Evolutionary conservation across 2,329 filamentous ascomycete species (phyloP), one percentile per base, ranked within the genome.

Genomic region (Penicillium sp.): DNA sequence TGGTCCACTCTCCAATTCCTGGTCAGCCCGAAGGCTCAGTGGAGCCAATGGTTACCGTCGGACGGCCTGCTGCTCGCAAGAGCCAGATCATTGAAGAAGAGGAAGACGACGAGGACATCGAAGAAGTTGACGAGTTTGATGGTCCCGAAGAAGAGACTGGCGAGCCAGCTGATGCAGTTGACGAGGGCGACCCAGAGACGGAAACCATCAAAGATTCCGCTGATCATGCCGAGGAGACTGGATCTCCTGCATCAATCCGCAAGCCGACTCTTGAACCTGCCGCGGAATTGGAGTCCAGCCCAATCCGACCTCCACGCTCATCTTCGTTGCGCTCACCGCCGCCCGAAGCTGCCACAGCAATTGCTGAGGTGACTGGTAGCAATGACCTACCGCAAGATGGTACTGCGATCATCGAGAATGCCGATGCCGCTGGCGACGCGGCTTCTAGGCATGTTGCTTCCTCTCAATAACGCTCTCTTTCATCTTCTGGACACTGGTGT

Each of bases 21-120:
- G 71, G 66, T 5, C 66, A 68, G 31, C 61, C 63, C 23, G 61
- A 60, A 20, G 59, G 49, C 8, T 45, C 63, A 29, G 61, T 54
- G 14, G 59, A 65, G 9, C 46, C 62, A 6, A 60, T 49, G 18
- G 35, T 59, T 15, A 31, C 53, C 33, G 33, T 58, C 43, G 61
- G 60, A 41, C 69, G 68, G 20, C 65, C 73, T 14, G 61, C 60
- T 5, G 62, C 72, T 43, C 64, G 71, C 46, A 75, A 74, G 57
- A 76, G 73, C 53, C 71, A 76, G 53, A 76, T 75, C 31, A 78
- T 79, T 25, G 74, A 76, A 55, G 74, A 76, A 55, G 75, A 77
- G 56, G 75, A 77, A 53, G 74, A 77, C 35, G 59, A 69, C 26
- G 72, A 75, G 58, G 69, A 75, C 22, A 69, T 74, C 7, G 74